Evolutionary conservation across 2,329 filamentous ascomycete species (phyloP), one percentile per base, ranked within the genome.

Genomic region (Trichoderma cornu-damae): DNA sequence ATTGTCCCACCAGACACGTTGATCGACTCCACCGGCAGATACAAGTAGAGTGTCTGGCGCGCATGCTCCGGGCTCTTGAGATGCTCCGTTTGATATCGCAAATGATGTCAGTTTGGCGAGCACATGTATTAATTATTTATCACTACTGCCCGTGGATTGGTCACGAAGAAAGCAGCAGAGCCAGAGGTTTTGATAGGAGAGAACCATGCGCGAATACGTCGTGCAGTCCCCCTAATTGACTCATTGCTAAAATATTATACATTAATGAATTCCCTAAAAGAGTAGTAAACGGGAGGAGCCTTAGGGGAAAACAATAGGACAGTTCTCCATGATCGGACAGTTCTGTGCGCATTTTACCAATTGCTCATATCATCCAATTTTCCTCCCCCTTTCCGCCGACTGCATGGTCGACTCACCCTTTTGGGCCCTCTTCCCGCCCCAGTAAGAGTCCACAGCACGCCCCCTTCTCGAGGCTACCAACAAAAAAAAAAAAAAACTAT

Each of bases 1-100:
- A 47, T 55, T 43, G 38, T 47, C 32, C 42, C 22, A 12, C 20
- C 30, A 26, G 40, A 54, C 52, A 55, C 42, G 42, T 55, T 47
- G 42, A 38, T 30, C n/a, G 32, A 47, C 52, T 47, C 42, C 52
- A 47, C 52, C 3, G 32, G 37, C 18, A 24, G 32, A 47, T 30
- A 22, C 11, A 8, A 6, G n/a, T n/a, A n/a, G n/a, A n/a, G 44
- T 18, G 26, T 46, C 42, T 46, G 26, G 42, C 42, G 44, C 28
- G 34, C 35, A n/a, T 51, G 38, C 37, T 37, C 14, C 12, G 35
- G 35, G 6, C 14, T 22, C 24, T 14, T 26, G 30, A 22, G 51
- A 35, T 12, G 22, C 7, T 47, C 12, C 16, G 18, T 38, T 4
- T 12, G 9, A 37, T 37, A 24, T 16, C 14, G 4, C 16, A 46